Conservation (phyloP, 2,329 filamentous ascomycete species). For the Scytalidium sp. region DNA sequence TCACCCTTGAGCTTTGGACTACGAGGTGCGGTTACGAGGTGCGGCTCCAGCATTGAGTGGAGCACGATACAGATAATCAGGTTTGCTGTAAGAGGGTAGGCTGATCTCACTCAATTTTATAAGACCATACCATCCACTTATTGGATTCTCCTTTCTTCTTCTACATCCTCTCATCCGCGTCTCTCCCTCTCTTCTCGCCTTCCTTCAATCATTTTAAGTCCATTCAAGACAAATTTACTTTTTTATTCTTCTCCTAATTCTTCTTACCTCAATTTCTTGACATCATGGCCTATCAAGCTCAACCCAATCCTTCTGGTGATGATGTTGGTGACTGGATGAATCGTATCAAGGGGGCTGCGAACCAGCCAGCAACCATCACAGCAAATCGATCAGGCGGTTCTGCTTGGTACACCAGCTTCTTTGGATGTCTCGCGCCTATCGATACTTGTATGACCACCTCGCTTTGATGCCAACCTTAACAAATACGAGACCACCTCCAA, state of each 20-base stretch:
- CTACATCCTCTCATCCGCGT: neutral
- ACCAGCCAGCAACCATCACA: conserved; percentile 6
- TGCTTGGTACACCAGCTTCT: conserved; percentile 16
- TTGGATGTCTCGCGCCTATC: conserved; percentile 22
- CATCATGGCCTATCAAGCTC: neutral
- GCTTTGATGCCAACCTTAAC: neutral
- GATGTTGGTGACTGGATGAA: conserved; percentile 7
- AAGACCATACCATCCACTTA: no score
- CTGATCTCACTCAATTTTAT: no score
- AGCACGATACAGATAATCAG: neutral
- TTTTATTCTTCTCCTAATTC: neutral
- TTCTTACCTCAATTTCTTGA: neutral
- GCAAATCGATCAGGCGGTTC: conserved; percentile 2
- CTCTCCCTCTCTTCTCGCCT: neutral
- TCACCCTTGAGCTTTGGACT: no score
- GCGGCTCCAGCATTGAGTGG: neutral
- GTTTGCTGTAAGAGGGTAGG: neutral
- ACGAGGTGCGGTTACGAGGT: no score
- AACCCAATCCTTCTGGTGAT: neutral
- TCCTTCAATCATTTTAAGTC: neutral
- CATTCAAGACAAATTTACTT: neutral
- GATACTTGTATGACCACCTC: conserved; percentile 13
- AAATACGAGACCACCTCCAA: no score
- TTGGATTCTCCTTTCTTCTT: no score
- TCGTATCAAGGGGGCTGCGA: conserved; percentile 6